Base-by-base conservation (phyloP, 2,329 filamentous ascomycete species). In the Trichoderma oligosporum region DNA sequence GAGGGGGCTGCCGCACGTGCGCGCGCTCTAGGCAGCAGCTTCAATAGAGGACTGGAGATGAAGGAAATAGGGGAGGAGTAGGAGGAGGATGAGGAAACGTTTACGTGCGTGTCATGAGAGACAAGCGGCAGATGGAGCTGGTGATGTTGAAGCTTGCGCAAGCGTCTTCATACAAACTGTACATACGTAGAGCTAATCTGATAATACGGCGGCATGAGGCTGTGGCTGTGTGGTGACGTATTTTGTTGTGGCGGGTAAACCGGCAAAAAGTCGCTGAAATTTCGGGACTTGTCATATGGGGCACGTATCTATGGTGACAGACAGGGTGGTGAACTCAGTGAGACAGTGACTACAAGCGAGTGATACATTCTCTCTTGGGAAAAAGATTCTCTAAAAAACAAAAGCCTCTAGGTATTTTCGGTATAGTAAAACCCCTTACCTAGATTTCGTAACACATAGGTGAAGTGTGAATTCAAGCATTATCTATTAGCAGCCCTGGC, bases 211-310 rank as follows among this genome's bases (percentile, higher is more conserved):
- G n/a, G n/a, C 16, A 33, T 29, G 35, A 44, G 49, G 49, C 49
- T 53, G 49, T 53, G 49, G 49, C 49, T 53, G 49, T 53, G 49
- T 25, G 49, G 49, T 53, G 49, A 53, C 49, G 49, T 53, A 53
- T 29, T 9, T 35, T 53, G 27, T 41, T 18, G 4, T n/a, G 41
- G 41, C 22, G 47, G 49, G 27, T 14, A 8, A 14, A 3, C 6
- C 39, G 39, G 47, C 25, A 53, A 53, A 44, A 44, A 1, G 2
- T n/a, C 49, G 49, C 22, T 20, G 7, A 35, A 53, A 36, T 16
- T 11, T 18, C 49, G 49, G 38, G 25, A 49, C 20, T 27, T 4
- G 1, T 27, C 7, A 20, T n/a, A n/a, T n/a, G n/a, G n/a, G n/a
- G n/a, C n/a, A n/a, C n/a, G n/a, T n/a, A n/a, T n/a, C n/a, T n/a